Conservation (phyloP, 306 rosid species). For the Rosa multiflora region DNA sequence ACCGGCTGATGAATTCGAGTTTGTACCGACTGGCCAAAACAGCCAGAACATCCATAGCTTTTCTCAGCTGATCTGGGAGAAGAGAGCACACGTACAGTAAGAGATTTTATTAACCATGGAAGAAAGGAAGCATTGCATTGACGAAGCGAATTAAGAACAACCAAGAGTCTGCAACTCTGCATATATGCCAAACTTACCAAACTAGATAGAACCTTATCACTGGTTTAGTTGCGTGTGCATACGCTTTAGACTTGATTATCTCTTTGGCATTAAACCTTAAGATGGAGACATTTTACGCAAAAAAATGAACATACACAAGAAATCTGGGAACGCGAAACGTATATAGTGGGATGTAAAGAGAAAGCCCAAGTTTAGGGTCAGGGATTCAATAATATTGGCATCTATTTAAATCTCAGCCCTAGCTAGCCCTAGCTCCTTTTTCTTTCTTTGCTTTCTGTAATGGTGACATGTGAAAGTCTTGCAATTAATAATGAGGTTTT, state of each 20-base stretch:
- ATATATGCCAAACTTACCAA: not conserved
- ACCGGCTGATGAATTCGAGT: not conserved
- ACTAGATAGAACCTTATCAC: not conserved
- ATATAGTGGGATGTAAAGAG: too few relatives aligned
- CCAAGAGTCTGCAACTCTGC: not conserved
- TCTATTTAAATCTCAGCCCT: too few relatives aligned
- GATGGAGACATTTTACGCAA: not conserved
- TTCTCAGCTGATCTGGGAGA: not conserved
- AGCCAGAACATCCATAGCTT: not conserved
- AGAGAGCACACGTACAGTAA: not conserved
- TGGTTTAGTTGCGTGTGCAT: not conserved
- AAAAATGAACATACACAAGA: not conserved
- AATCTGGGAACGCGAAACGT: not conserved
- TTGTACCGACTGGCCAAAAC: not conserved
- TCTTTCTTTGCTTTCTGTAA: too few relatives aligned
- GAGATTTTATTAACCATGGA: not conserved
- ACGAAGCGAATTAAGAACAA: not conserved
- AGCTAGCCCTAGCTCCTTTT: too few relatives aligned
- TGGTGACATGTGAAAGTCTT: too few relatives aligned
- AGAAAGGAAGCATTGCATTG: not conserved
- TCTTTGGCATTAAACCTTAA: not conserved
- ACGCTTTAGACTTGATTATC: not conserved
- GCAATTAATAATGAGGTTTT: too few relatives aligned
- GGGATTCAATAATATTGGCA: too few relatives aligned
- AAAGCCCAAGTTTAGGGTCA: too few relatives aligned